Conservation (phyloP, 73 alveolate species). For the Effrenium voratum region DNA sequence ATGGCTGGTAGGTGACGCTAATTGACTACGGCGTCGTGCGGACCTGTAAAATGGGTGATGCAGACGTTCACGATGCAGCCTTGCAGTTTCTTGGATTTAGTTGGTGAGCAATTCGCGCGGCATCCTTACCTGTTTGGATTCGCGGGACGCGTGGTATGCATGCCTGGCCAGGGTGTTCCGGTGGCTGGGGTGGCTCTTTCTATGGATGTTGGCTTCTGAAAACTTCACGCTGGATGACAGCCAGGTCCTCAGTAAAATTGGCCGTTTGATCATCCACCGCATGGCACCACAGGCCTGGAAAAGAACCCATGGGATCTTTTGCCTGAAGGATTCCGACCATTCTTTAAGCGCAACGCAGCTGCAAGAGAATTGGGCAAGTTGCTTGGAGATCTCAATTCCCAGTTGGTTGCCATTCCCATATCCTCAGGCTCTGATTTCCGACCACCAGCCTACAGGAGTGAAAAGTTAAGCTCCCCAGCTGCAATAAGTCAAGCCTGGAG, state of each 20-base stretch:
- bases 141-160: neutral
- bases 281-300: neutral
- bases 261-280: neutral
- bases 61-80: neutral
- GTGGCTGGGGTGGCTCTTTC: slow-evolving; percentile 3
- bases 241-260: neutral
- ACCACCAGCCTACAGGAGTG: slow-evolving; percentile 14
- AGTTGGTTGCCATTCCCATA: neutral
- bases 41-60: neutral
- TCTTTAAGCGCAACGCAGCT: neutral
- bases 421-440: slow-evolving; percentile 23
- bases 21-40: slow-evolving; percentile 10
- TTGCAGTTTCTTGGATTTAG: neutral
- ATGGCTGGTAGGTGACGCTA: neutral
- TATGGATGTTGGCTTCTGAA: neutral
- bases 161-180: neutral
- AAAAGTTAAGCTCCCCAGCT: neutral
- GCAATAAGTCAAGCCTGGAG: too few species aligned
- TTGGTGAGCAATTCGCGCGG: neutral
- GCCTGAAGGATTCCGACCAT: slow-evolving; percentile 6
- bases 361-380: neutral
- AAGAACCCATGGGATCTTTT: slow-evolving; percentile 12
- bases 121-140: neutral
- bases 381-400: neutral
- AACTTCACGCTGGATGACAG: slow-evolving; percentile 1